Conservation (phyloP, 495 filamentous ascomycete genomes). For the Neurospora sp. region DNA sequence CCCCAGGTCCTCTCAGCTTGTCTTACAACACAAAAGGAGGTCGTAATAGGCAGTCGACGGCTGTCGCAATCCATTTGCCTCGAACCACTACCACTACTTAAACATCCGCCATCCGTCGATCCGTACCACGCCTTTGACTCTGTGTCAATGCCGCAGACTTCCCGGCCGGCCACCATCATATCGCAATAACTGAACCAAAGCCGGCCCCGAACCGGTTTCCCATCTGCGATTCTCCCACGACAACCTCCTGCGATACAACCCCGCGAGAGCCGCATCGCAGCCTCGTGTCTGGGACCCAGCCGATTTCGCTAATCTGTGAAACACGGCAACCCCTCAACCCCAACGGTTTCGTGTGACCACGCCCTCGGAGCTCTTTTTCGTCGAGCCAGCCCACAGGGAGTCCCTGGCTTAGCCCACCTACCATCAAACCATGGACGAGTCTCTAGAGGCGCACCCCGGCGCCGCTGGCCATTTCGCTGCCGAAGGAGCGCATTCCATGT, state of each 20-base stretch:
- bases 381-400: neutral
- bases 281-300: neutral
- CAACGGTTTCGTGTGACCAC: neutral
- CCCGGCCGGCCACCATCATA: neutral
- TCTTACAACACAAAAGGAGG: neutral
- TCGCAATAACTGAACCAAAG: neutral
- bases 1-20: neutral
- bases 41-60: neutral
- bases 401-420: neutral
- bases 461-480: conserved; percentile 13
- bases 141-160: neutral
- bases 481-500: conserved; percentile 10
- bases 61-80: neutral
- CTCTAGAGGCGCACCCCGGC: conserved; percentile 13
- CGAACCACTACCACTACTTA: neutral
- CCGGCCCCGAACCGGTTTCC: neutral
- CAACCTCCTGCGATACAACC: neutral
- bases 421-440: conserved; percentile 18
- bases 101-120: neutral
- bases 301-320: neutral
- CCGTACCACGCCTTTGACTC: neutral
- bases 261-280: neutral
- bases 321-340: neutral
- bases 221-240: neutral
- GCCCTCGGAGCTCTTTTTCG: neutral